These are phyloP conservation scores for Hypsizygus marmoreus DNA, from an alignment of 768 basidiomycete species.

Conservation along the genomic window DNA sequence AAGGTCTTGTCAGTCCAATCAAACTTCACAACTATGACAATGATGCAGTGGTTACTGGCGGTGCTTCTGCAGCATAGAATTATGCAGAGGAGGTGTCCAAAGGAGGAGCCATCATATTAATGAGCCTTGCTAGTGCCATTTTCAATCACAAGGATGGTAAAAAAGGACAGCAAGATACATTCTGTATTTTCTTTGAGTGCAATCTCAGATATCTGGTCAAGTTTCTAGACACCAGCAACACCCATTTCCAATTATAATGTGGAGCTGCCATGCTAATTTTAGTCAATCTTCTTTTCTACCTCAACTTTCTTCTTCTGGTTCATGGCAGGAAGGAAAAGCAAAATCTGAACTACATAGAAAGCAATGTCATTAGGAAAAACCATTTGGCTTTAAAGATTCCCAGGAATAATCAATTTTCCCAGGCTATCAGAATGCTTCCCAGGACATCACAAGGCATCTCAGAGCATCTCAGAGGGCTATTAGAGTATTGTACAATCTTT, in stretches of 20 bases:
- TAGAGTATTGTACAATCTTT: too few relatives aligned
- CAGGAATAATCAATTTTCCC: too few relatives aligned
- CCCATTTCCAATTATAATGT: constrained; percentile 29
- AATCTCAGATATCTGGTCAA: constrained; percentile 21
- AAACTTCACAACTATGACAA: constrained; percentile 27
- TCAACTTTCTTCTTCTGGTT: constrained; percentile 24
- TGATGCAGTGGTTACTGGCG: not conserved
- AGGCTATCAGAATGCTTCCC: too few relatives aligned
- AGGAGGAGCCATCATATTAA: constrained; percentile 23
- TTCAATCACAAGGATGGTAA: constrained; percentile 39
- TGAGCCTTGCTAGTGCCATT: constrained; percentile 29
- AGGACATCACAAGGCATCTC: too few relatives aligned
- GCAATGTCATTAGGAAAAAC: too few relatives aligned
- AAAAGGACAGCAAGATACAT: constrained; percentile 33
- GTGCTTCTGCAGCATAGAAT: constrained; percentile 6
- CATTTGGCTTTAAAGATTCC: too few relatives aligned
- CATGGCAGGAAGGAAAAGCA: constrained; percentile 26
- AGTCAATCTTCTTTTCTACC: constrained; percentile 17
- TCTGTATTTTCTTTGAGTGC: constrained; percentile 20
- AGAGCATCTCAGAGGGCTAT: too few relatives aligned
- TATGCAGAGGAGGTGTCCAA: constrained; percentile 19
- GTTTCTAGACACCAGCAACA: constrained; percentile 38
- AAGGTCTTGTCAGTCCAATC: constrained; percentile 11
- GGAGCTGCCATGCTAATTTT: constrained; percentile 25
- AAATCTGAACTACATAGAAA: constrained; percentile 23